Evolutionary conservation across 331 rosid genomes (phyloP).

Genomic region (Pyrus hybrid): DNA sequence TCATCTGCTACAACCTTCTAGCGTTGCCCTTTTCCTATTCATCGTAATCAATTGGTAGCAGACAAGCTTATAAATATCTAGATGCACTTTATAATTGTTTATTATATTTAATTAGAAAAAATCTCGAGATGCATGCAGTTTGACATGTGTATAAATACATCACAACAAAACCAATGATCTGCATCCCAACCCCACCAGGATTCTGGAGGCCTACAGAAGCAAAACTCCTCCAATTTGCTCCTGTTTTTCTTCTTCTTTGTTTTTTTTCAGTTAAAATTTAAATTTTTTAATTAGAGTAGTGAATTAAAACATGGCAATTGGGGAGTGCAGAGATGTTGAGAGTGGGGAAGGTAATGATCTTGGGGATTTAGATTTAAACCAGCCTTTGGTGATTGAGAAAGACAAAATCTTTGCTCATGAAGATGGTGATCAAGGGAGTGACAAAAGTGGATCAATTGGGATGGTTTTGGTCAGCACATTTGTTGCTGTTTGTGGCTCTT

Average conservation of each 20-base stretch:
- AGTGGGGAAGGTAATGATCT: conserved; percentile 28
- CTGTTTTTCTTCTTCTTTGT: not conserved
- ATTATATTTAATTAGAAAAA: not conserved
- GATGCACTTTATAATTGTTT: not conserved
- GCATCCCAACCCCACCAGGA: not conserved
- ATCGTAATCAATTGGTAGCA: not conserved
- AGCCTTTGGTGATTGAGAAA: conserved; percentile 38
- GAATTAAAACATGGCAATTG: conserved; percentile 40
- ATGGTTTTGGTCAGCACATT: conserved; percentile 71
- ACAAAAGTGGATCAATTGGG: conserved; percentile 46
- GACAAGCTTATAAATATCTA: conserved; percentile 16
- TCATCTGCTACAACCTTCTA: not conserved
- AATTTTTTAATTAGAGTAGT: not conserved
- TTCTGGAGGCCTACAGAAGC: not conserved
- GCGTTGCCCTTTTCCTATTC: not conserved
- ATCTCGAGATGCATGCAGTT: conserved; percentile 2
- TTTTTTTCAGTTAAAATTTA: not conserved
- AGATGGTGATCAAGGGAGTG: conserved; percentile 15
- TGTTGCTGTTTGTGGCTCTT: conserved; percentile 84
- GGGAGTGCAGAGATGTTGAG: conserved; percentile 37
- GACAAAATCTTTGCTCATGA: not conserved
- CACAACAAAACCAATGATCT: not conserved
- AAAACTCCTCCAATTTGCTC: not conserved
- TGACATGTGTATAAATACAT: conserved; percentile 18
- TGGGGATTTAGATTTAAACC: conserved; percentile 37